Evolutionary conservation across 768 basidiomycete species (phyloP), one percentile per base, ranked within the genome.

Genomic region (Russula vinacea): DNA sequence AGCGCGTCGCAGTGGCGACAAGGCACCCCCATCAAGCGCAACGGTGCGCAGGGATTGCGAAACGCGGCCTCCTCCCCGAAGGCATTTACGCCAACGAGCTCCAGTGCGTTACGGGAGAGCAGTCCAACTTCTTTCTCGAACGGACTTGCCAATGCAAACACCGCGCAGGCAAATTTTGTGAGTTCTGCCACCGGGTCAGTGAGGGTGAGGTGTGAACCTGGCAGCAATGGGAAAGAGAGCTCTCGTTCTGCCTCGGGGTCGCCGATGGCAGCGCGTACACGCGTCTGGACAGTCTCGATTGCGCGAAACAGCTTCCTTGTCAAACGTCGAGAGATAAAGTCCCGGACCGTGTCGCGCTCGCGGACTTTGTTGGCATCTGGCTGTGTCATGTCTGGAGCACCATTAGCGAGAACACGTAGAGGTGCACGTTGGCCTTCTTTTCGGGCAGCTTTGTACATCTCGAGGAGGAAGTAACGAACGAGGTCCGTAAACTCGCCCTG

Each of bases 1-100:
- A 94, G 80, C 16, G 79, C 76, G 73, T 94, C 94, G 76, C 92
- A 98, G 70, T 87, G 84, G 47, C 83, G 85, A 73, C 96, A 98
- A 35, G 95, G 90, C 42, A 98, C 89, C 73, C 91, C 91, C 50
- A 86, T 79, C 32, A 98, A 74, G 69, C 89, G 89, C 60, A 96
- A 81, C 10, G 91, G 85, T 72, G 93, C 88, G 76, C 94, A 98
- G 0, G 95, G 95, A 73, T 97, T 97, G 58, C 85, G 84, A 80
- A 95, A 99, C 1, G 81, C 74, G 4, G 94, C 94, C 56, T 94
- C 90, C 58, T 78, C 77, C 8, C 93, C 86, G 70, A 96, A 98
- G 74, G 97, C 94, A 55, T 88, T 84, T 42, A 96, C 81, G 13
- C 88, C 86, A 44, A 95, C 83, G 53, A 98, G 78, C 66, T 98